Conservation (phyloP, 257 asterid species). For the Solanum infundibuliforme region DNA sequence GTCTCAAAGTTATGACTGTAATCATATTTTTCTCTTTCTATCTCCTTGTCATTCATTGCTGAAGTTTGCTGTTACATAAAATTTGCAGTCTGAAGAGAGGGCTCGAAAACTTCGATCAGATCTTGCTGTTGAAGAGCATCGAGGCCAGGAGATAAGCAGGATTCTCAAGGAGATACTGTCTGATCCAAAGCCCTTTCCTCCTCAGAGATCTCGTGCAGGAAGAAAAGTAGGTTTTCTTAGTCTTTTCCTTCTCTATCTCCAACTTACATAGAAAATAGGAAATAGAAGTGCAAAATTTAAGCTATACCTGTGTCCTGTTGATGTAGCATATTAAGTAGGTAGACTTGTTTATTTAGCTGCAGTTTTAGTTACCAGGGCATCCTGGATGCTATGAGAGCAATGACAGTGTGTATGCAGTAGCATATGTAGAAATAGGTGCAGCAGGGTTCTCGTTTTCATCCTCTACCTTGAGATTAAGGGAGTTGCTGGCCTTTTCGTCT, state of each 20-base stretch:
- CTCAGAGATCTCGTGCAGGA: constrained; percentile 46
- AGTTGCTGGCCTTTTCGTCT: neutral
- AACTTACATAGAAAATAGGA: neutral
- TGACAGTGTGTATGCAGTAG: neutral
- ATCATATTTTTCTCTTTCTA: neutral
- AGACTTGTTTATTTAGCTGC: neutral
- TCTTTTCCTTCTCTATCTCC: neutral
- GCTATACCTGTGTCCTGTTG: neutral
- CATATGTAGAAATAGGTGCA: neutral
- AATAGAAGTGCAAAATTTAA: neutral
- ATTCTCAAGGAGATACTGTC: constrained; percentile 63
- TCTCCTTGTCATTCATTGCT: neutral
- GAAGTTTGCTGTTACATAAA: neutral
- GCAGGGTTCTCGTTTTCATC: neutral
- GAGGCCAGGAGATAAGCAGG: constrained; percentile 64
- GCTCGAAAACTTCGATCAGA: constrained; percentile 74
- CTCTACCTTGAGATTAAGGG: neutral
- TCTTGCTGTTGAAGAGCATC: constrained; percentile 77
- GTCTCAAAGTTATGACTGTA: neutral
- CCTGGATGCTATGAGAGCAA: neutral
- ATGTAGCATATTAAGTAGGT: neutral
- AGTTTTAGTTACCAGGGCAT: neutral
- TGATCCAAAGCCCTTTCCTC: constrained; percentile 32
- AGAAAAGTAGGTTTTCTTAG: constrained; percentile 49
- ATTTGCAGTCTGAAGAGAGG: constrained; percentile 76